phyloP scores from a whole-genome alignment of 2,329 filamentous ascomycete species.

The Paecilomyces variotii region DNA sequence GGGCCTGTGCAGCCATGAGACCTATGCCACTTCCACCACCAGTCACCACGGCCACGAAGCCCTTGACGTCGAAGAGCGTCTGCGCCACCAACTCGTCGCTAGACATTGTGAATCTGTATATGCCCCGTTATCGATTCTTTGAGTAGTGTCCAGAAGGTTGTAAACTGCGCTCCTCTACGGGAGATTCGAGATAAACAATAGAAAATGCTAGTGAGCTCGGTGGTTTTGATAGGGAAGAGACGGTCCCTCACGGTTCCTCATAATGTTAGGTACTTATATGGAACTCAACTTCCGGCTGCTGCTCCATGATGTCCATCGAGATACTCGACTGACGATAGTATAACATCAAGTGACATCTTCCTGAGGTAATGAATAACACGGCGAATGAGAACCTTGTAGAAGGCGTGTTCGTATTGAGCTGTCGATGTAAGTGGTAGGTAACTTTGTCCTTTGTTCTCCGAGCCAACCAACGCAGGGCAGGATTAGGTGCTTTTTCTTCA shows the following conservation, averaged over 20 bases:
- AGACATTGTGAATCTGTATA: conserved; percentile 4
- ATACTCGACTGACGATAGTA: background rate
- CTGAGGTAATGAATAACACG: background rate
- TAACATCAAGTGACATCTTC: background rate
- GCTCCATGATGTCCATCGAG: background rate
- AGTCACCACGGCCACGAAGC: conserved; percentile 33
- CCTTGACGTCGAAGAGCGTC: conserved; percentile 23
- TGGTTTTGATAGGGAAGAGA: background rate
- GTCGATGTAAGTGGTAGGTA: background rate
- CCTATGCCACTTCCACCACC: conserved; percentile 41
- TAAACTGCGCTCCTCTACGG: background rate
- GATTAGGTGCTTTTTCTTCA: background rate
- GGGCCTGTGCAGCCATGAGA: conserved; percentile 40
- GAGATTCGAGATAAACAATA: background rate
- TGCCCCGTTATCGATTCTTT: background rate
- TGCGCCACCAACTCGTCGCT: conserved; percentile 15
- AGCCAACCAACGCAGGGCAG: background rate
- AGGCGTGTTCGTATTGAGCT: background rate
- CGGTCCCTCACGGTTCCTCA: background rate
- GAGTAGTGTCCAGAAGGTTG: background rate
- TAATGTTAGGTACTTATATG: background rate
- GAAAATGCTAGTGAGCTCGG: background rate
- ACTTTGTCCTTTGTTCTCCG: background rate
- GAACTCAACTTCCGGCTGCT: background rate
- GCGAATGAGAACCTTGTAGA: background rate